Base-by-base conservation (phyloP, 2,329 filamentous ascomycete genomes). In the Niveomyces coronatus region DNA sequence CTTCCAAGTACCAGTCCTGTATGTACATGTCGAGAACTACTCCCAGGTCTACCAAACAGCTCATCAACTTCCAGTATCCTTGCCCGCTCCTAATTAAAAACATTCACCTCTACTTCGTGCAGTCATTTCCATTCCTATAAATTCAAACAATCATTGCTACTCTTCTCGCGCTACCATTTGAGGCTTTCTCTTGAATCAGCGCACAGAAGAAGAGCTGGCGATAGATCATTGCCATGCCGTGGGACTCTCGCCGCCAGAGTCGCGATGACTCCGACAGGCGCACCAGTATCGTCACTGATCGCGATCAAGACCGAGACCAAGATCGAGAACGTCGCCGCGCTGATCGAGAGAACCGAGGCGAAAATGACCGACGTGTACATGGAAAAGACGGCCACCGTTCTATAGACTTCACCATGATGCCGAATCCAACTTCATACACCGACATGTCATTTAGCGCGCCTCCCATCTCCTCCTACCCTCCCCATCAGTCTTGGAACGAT, bases 221-320 rank as follows among this genome's bases (percentile, higher is more conserved):
- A n/a, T n/a, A n/a, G n/a, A n/a, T n/a, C n/a, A n/a, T n/a, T n/a
- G n/a, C 53, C 54, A 74, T 69, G 68, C 68, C 72, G 68, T 63
- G 66, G 62, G 64, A 68, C 53, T 61, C 64, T 58, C 69, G 70
- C 55, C 68, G 66, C 52, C 67, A 70, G 62, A 74, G 70, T 60
- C 68, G 67, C 40, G 71, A 74, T 49, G 65, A 65, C 62, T 65
- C 64, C 53, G 63, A 67, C 54, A 67, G 70, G 54, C 68, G 69
- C 62, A 54, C 52, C n/a, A n/a, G n/a, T n/a, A n/a, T n/a, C n/a
- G n/a, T n/a, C 48, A 51, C 52, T 44, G 53, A 59, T 41, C 43
- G 44, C 28, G 52, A 53, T 49, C 52, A 53, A 49, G 52, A 50
- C 42, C 11, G 41, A 37, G 36, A 43, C 29, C 36, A 28, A 13